Conservation (phyloP, 192 early-diverging fungal species). For the Pilaira anomala region DNA sequence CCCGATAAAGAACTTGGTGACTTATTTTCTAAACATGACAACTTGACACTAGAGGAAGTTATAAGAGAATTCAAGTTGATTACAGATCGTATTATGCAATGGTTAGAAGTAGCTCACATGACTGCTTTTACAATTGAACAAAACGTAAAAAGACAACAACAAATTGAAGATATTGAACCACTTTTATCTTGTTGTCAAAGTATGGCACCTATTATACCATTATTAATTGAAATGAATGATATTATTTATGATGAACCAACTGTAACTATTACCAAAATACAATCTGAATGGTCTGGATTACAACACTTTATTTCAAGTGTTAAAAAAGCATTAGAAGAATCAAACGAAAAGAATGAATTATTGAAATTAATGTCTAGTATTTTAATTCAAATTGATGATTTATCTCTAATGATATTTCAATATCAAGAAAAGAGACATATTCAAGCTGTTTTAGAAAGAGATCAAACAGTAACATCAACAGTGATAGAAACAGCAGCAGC, state of each 20-base stretch:
- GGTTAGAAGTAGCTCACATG: constrained; percentile 54
- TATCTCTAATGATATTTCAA: constrained; percentile 42
- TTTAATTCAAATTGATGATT: constrained; percentile 41
- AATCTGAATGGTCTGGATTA: constrained; percentile 53
- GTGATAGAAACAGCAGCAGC: not conserved
- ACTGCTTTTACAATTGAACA: constrained; percentile 51
- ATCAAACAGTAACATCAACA: not conserved
- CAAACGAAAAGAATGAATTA: constrained; percentile 34
- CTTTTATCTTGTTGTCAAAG: constrained; percentile 43
- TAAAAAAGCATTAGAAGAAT: constrained; percentile 45
- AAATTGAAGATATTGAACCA: constrained; percentile 28
- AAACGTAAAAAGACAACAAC: constrained; percentile 39
- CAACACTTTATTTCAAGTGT: constrained; percentile 53
- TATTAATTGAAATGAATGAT: constrained; percentile 41
- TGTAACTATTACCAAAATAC: constrained; percentile 42
- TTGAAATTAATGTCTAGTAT: constrained; percentile 40
- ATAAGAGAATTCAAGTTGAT: not conserved
- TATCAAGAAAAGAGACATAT: constrained; percentile 40
- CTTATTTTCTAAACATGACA: not conserved
- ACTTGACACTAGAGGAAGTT: not conserved
- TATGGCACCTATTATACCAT: constrained; percentile 43
- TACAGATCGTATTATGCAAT: constrained; percentile 17
- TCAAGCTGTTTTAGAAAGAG: constrained; percentile 6
- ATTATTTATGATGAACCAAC: constrained; percentile 20
- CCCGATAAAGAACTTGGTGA: not conserved